Conservation (phyloP, 345 rosid genomes). For the Citrus maxima region DNA sequence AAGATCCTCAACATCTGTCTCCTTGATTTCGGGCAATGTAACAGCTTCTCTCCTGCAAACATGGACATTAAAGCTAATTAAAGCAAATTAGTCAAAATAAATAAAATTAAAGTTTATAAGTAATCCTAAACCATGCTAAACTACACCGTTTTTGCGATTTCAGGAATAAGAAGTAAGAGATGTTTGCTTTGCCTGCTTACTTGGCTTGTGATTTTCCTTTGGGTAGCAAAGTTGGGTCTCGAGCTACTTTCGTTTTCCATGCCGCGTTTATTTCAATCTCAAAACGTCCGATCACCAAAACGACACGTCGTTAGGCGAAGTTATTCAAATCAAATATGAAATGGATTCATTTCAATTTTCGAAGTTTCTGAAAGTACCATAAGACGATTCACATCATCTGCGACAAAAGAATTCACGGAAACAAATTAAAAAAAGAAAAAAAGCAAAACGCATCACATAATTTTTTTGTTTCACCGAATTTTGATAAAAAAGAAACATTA, state of each 20-base stretch:
- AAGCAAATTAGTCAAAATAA: not conserved
- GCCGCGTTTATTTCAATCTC: slow-evolving; percentile 85
- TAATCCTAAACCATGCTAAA: not conserved
- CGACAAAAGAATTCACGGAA: not conserved
- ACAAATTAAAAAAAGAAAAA: not conserved
- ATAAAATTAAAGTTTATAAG: not conserved
- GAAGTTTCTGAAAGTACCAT: slow-evolving; percentile 41
- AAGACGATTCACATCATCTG: slow-evolving; percentile 83
- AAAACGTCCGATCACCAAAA: not conserved
- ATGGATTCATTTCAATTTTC: no score
- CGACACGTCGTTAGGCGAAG: not conserved
- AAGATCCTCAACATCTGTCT: slow-evolving; percentile 46
- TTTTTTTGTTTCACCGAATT: not conserved
- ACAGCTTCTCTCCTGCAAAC: slow-evolving; percentile 72
- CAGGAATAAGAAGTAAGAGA: not conserved
- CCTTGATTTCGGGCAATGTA: slow-evolving; percentile 62
- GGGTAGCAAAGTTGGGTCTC: slow-evolving; percentile 68
- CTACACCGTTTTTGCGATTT: not conserved
- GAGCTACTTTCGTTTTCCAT: slow-evolving; percentile 57
- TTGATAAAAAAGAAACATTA: slow-evolving; percentile 12
- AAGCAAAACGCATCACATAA: not conserved
- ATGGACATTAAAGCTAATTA: not conserved
- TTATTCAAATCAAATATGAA: not conserved
- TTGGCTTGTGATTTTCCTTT: slow-evolving; percentile 68
- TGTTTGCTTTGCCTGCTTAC: slow-evolving; percentile 30